Conservation (phyloP, 306 rosid species). For the Glycine latifolia region DNA sequence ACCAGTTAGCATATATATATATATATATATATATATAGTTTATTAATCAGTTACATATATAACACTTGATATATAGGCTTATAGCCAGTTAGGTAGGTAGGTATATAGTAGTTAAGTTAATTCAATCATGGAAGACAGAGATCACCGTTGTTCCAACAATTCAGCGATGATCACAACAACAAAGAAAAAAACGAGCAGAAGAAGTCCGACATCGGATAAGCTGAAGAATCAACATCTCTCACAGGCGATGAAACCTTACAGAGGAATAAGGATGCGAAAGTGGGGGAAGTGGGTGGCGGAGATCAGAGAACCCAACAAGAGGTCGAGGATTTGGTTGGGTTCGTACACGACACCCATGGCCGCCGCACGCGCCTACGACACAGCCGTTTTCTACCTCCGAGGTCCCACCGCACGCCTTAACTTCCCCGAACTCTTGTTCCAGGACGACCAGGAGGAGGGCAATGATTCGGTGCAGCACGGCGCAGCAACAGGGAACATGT, state of each 20-base stretch:
- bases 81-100: conserved; percentile 23
- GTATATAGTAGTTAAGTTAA: conserved; percentile 6
- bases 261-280: conserved; percentile 99
- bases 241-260: conserved; percentile 61
- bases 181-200: conserved; percentile 34
- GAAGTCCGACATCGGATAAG: conserved; percentile 40
- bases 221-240: conserved; percentile 41
- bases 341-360: conserved; percentile 84
- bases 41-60: background rate
- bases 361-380: conserved; percentile 97
- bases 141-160: conserved; percentile 49
- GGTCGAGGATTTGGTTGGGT: conserved; percentile 96
- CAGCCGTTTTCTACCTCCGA: conserved; percentile 87
- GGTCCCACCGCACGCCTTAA: conserved; percentile 90
- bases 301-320: conserved; percentile 90
- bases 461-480: too few relatives aligned
- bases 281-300: conserved; percentile 99
- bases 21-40: conserved; percentile 39
- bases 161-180: conserved; percentile 12
- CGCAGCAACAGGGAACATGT: conserved; percentile 46
- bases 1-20: conserved; percentile 23
- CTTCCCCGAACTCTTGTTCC: conserved; percentile 77
- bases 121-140: conserved; percentile 50
- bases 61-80: background rate
- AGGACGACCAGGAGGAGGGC: conserved; percentile 47